Evolutionary conservation across 2,329 filamentous ascomycete species (phyloP), one percentile per base, ranked within the genome.

Genomic region (Aotearoamyces nothofagi): DNA sequence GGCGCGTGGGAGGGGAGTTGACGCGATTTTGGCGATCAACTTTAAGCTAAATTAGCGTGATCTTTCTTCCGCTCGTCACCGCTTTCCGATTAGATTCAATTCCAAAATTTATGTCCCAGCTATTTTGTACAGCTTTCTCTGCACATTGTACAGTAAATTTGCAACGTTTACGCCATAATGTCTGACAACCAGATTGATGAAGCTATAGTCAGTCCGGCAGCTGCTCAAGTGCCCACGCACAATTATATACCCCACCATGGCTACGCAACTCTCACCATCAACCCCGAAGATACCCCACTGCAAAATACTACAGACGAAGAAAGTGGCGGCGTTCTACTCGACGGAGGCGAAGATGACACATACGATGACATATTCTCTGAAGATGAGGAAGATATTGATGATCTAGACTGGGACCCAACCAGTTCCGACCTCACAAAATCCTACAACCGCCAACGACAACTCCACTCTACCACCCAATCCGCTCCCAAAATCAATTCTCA

Each of bases 371-470:
- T 64, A 22, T 58, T 66, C 17, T 61, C 71, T 17, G 61, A 73
- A 24, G 69, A 74, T 33, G 69, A 74, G 35, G 67, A 79, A 31
- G 63, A 66, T 35, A 63, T 68, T 23, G 63, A 71, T 10, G 60
- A 66, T 25, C 41, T 71, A 27, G 59, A 62, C 14, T 70, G 69
- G 44, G 55, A 66, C 11, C 59, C 72, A 27, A 58, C 60, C 5
- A 61, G 69, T 0, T 63, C 66, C 22, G 80, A 92, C 51, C 67
- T 83, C 32, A 84, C 82, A 20, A 90, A 92, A 55, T 74, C 77
- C 5, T 51, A 90, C 61, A 93, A 93, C 52, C 77, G 84, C 36
- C 82, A 92, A 50, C 67, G 72, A 34, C 74, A 74, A 45, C 54
- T 79, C 32, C 70, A 76, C 30, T 62, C 60, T 33, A 46, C 37